A percentile compares a stretch with the other conserved stretches of the same genome.
Conservation (phyloP, 108 stramenopile genomes). For the Craspedostauros australis region DNA sequence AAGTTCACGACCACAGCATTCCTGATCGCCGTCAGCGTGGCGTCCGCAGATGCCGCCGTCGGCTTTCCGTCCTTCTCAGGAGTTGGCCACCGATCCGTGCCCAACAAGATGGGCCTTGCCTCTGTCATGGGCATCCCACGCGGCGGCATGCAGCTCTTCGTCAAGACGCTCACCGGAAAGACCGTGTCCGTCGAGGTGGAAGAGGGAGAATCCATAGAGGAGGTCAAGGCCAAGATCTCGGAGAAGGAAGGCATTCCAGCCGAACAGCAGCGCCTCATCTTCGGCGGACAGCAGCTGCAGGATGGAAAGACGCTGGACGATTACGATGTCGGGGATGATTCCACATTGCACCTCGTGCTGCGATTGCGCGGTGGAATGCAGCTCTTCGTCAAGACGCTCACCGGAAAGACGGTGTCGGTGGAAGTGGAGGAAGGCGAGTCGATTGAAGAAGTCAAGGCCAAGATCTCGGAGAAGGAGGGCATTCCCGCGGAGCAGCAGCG, state of each 20-base stretch:
- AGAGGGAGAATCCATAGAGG: constrained; percentile 97
- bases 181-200: constrained; percentile 94
- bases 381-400: constrained; percentile 94
- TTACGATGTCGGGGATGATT: constrained; percentile 93
- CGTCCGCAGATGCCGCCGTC: too few relatives aligned
- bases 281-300: constrained; percentile 92
- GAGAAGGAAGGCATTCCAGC: constrained; percentile 95
- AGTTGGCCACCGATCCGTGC: too few relatives aligned
- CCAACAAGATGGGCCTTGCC: too few relatives aligned
- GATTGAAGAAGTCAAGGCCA: constrained; percentile 96
- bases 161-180: constrained; percentile 94
- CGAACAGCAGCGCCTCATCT: constrained; percentile 92
- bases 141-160: constrained; percentile 94
- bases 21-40: too few relatives aligned
- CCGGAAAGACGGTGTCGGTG: constrained; percentile 93
- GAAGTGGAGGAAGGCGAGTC: constrained; percentile 96
- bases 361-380: constrained; percentile 92
- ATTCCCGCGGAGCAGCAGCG: constrained; percentile 95
- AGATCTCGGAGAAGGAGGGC: constrained; percentile 96
- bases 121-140: too few relatives aligned
- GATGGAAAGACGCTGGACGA: constrained; percentile 89
- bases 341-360: constrained; percentile 90
- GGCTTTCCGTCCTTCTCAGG: too few relatives aligned
- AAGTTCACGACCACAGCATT: too few relatives aligned
- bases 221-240: constrained; percentile 94